Base-by-base conservation (phyloP, 177 flowering plant species). In the Telopea speciosissima region DNA sequence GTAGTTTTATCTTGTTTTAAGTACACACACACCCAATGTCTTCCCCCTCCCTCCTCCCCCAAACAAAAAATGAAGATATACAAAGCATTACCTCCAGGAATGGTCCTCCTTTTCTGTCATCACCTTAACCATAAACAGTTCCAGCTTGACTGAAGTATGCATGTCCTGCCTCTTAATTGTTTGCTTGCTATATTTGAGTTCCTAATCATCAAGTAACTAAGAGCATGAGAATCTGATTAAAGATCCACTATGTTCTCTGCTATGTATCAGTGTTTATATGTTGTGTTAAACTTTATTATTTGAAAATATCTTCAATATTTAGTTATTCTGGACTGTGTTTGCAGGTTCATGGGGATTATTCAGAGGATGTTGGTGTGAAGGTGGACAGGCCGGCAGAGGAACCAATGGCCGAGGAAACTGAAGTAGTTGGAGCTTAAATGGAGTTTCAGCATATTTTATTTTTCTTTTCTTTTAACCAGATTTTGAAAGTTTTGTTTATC, bases 311-410 rank as follows among this genome's bases (percentile, higher is more conserved):
- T 63, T 16, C n/a, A 8, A 2, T 63, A 54, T 52, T 52, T 19
- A 14, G 58, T 5, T 14, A 3, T 52, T 14, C 58, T 52, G 58
- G 58, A 19, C n/a, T 25, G 14, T 62, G 25, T 1, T 24, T 42
- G 54, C 31, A 66, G 68, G 68, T 66, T 42, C 68, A 66, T 42
- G 68, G 68, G 10, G 68, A 66, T 25, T 66, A 66, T 10, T 66
- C 68, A 5, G 68, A 66, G 24, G 68, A 66, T 42, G 56, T 66
- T 66, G 68, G 68, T 23, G 28, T 45, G 54, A 66, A 66, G 56
- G 17, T 66, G 68, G 68, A 66, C 54, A 66, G 68, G 56, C 68
- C 68, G 3, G 56, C 68, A 6, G 68, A 66, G 14, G 68, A 66
- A 0, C 28, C 25, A 23, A 13, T 66, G 25, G 56, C 54, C 9